Evolutionary conservation across 148 eudicot species (phyloP), one percentile per base, ranked within the genome.

Genomic region (Salicornia ramosissima): DNA sequence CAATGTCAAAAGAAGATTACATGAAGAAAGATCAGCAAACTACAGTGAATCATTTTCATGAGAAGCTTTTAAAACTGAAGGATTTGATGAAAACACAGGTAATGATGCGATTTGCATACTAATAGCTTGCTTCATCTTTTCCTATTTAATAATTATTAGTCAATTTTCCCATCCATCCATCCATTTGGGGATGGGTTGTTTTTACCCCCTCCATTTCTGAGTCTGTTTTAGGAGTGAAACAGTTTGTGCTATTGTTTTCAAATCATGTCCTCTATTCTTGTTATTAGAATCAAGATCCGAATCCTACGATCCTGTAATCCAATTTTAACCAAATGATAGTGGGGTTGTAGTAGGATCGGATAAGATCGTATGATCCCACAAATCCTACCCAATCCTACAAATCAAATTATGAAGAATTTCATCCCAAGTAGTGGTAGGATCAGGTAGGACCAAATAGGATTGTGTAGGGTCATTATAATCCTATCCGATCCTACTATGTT

Each of bases 31-130:
- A 88, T 60, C 82, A 90, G 83, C 98, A 93, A 75, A 94, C 96
- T 24, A 88, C 92, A 25, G 28, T 88, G 64, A 94, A 94, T 80
- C 96, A 94, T 88, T 94, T 90, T 73, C 98, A 88, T 67, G 98
- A 94, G 81, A 94, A 94, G 81, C 92, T 93, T 78, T 80, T 94
- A 55, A 94, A 88, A 80, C 84, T 94, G 64, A 94, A 90, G 81
- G 83, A 82, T 53, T 72, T 87, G 69, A 94, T 94, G 98, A 94
- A 94, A 80, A 94, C 98, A 73, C 80, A 86, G 91, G 96, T 90
- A 64, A 52, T 67, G 31, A 57, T 46, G 57, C 51, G 30, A 36
- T 56, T n/a, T 54, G 4, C 39, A 45, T 52, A n/a, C 9, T 16
- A 59, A 24, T 22, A 43, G 31, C 24, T 26, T 8, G 25, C 55